phyloP scores from a whole-genome alignment of 805 yeast genomes.

The Myxozyma lipomycoides region DNA sequence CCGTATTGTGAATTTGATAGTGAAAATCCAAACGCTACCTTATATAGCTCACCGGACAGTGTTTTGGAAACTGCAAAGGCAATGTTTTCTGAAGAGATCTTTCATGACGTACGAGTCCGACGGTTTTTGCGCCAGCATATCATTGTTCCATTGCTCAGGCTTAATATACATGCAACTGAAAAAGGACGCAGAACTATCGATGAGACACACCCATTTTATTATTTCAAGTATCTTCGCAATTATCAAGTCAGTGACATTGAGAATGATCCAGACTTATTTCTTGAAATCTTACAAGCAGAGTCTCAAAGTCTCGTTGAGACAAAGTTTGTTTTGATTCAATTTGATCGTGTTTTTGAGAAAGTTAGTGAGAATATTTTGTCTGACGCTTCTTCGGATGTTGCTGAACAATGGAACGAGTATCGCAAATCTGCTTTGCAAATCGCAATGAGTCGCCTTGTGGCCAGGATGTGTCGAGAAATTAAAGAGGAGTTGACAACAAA shows the following conservation, averaged over 20 bases:
- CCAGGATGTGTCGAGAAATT: slow-evolving; percentile 66
- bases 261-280: slow-evolving; percentile 70
- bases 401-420: slow-evolving; percentile 75
- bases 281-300: slow-evolving; percentile 92
- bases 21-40: background rate
- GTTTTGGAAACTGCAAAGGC: slow-evolving; percentile 72
- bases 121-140: slow-evolving; percentile 56
- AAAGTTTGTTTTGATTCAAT: slow-evolving; percentile 15
- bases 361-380: slow-evolving; percentile 39
- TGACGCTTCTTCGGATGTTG: slow-evolving; percentile 61
- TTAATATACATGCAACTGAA: slow-evolving; percentile 75
- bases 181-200: slow-evolving; percentile 77
- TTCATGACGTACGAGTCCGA: slow-evolving; percentile 76
- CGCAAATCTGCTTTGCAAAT: slow-evolving; percentile 62
- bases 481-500: slow-evolving; percentile 76
- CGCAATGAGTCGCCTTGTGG: slow-evolving; percentile 64
- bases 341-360: slow-evolving; percentile 34
- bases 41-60: slow-evolving; percentile 37
- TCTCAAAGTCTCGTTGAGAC: slow-evolving; percentile 59
- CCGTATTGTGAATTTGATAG: slow-evolving; percentile 26
- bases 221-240: slow-evolving; percentile 85
- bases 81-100: slow-evolving; percentile 73
- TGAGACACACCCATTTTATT: slow-evolving; percentile 74
- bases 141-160: slow-evolving; percentile 53
- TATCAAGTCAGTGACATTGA: slow-evolving; percentile 72